Conservation (phyloP, 441 rosid species). For the Melastoma candidum region DNA sequence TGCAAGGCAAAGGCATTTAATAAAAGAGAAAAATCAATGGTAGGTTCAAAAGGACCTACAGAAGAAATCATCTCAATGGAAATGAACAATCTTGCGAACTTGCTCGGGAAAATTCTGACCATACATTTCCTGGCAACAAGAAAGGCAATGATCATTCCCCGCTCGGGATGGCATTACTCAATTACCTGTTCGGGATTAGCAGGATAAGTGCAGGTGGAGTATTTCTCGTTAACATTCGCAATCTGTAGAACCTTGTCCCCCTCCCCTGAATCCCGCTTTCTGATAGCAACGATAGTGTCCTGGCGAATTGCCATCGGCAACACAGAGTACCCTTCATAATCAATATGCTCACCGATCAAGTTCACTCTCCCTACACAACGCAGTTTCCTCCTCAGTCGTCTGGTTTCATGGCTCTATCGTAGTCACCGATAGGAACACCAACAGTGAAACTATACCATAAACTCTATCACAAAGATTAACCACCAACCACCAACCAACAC, state of each 20-base stretch:
- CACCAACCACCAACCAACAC: not conserved
- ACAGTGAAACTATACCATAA: no score
- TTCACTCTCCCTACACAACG: slow-evolving; percentile 60
- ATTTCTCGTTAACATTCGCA: slow-evolving; percentile 71
- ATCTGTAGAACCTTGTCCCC: slow-evolving; percentile 46
- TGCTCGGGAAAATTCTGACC: no score
- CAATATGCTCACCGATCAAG: slow-evolving; percentile 96
- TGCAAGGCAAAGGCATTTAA: slow-evolving; percentile 20
- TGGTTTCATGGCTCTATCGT: no score
- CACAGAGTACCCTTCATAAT: slow-evolving; percentile 97
- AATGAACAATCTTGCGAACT: no score
- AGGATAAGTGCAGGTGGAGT: slow-evolving; percentile 58
- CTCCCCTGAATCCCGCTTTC: slow-evolving; percentile 39
- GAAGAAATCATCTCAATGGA: no score
- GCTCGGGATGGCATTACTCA: not conserved
- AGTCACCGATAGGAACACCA: no score
- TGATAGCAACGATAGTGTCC: slow-evolving; percentile 75
- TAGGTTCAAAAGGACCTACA: not conserved
- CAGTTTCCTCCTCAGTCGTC: not conserved
- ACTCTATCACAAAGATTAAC: not conserved
- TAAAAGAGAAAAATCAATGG: not conserved
- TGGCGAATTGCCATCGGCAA: slow-evolving; percentile 96
- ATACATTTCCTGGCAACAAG: no score
- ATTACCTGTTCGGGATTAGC: slow-evolving; percentile 80
- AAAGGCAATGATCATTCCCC: not conserved